A percentile compares a stretch with the other conserved stretches of the same genome.
Conservation (phyloP, 192 early-diverging fungal species). For the Podochytrium sp. region DNA sequence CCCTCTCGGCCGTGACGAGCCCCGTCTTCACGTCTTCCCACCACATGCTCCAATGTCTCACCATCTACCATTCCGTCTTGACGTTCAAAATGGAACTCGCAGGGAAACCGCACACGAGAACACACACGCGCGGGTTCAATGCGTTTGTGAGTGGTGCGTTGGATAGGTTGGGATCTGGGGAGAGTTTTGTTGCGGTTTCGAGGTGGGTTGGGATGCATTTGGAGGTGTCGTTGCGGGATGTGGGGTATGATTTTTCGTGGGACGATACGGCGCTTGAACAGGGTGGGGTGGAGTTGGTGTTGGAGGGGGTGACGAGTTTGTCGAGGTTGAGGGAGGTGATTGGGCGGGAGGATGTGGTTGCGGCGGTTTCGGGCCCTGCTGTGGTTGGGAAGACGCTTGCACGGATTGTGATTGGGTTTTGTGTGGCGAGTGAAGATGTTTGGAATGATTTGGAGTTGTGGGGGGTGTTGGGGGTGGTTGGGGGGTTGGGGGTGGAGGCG, state of each 20-base stretch:
- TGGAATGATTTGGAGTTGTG: conserved; percentile 1
- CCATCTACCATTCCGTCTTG: neutral
- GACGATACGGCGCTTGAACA: no score
- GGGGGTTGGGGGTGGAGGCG: neutral
- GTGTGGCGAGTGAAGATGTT: neutral
- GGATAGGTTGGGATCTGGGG: neutral
- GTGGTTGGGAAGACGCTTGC: neutral
- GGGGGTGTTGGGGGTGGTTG: neutral
- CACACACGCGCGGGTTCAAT: neutral
- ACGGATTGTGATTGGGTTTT: no score
- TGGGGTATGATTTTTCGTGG: neutral
- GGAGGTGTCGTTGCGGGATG: neutral
- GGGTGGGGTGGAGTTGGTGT: no score
- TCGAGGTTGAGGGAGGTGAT: neutral
- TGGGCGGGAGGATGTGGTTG: neutral
- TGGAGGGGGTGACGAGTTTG: no score
- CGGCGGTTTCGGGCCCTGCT: neutral
- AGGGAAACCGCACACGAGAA: neutral
- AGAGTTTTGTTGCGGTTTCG: neutral
- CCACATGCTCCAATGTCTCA: neutral
- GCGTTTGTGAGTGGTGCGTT: neutral
- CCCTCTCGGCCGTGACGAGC: neutral
- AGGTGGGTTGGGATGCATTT: neutral
- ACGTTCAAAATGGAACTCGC: neutral
- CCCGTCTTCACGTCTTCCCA: neutral